Percentiles rank a stretch among this genome's conserved stretches.
These are phyloP conservation scores for Cercospora citrullina DNA, from an alignment of 2,329 filamentous ascomycete species.

Conservation along the genomic window DNA sequence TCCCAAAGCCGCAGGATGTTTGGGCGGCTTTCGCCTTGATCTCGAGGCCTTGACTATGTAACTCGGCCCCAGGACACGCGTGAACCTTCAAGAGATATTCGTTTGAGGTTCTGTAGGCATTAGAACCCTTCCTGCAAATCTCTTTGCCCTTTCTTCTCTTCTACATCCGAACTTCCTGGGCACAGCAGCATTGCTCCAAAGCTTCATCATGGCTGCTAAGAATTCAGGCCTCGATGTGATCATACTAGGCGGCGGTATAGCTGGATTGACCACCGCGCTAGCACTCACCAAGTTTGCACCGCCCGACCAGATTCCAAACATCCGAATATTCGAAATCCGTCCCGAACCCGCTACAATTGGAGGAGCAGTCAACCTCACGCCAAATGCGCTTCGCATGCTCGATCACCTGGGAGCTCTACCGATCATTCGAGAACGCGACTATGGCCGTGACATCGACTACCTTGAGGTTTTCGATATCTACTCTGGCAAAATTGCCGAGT, in stretches of 20 bases:
- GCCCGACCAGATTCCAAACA: slow-evolving; percentile 38
- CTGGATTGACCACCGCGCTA: slow-evolving; percentile 54
- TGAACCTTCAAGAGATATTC: not conserved
- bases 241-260: slow-evolving; percentile 55
- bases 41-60: slow-evolving; percentile 5
- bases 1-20: not conserved
- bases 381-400: slow-evolving; percentile 47
- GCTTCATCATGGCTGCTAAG: slow-evolving; percentile 32
- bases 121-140: not conserved
- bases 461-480: slow-evolving; percentile 51
- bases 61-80: slow-evolving; percentile 5
- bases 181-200: not conserved
- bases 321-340: slow-evolving; percentile 54
- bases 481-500: slow-evolving; percentile 46
- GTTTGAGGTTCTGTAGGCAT: not conserved
- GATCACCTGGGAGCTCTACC: slow-evolving; percentile 40
- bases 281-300: slow-evolving; percentile 49
- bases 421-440: slow-evolving; percentile 43
- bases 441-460: slow-evolving; percentile 45
- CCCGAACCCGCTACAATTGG: slow-evolving; percentile 48
- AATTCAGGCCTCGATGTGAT: slow-evolving; percentile 43
- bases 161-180: not conserved
- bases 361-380: slow-evolving; percentile 51
- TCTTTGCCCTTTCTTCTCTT: not conserved
- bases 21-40: not conserved